Base-by-base conservation (phyloP, 2,329 filamentous ascomycete genomes). In the Raffaelea deltoideospora region DNA sequence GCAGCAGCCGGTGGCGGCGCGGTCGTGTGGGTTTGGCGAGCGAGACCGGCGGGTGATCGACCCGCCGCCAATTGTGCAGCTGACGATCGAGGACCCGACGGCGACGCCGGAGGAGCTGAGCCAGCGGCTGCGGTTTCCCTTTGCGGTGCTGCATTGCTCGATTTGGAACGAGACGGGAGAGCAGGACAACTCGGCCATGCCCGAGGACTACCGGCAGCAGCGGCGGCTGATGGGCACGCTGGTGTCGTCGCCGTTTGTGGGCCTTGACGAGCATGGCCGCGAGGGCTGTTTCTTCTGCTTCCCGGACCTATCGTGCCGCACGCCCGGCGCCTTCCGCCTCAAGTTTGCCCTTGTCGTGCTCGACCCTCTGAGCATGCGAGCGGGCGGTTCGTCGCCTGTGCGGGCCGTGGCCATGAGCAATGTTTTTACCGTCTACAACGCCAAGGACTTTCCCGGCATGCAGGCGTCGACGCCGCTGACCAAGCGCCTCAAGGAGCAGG, bases 231-330 rank as follows among this genome's bases (percentile, higher is more conserved):
- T 88, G 79, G 83, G 83, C 15, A 81, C 80, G 8, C 59, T 85
- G 8, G 80, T 87, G 4, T 75, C 79, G 7, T 82, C 78, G 1
- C 78, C 82, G 0, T 87, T 85, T 45, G 73, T 82, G 6, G 82
- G 80, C 8, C 66, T 72, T 37, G 83, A 90, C 51, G 81, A 88
- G 49, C 64, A 75, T 37, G 73, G 75, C 37, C 57, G 71, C 18
- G 78, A 85, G 43, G 82, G 83, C 2, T 85, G 79, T 50, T 90
- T 88, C 62, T 90, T 88, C 55, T 84, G 80, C 52, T 90, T 90
- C 51, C 79, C 81, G 0, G 83, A 90, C 51, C 64, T 90, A 17
- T 86, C 79, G 4, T 85, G 81, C 51, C 72, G 83, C 24, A 86
- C 79, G 0, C 76, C 82, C 1, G 83, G 83, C 17, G 63, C 64